A percentile compares a stretch with the other conserved stretches of the same genome.
phyloP scores from a whole-genome alignment of 345 rosid genomes.

The Noccaea bulbosa region DNA sequence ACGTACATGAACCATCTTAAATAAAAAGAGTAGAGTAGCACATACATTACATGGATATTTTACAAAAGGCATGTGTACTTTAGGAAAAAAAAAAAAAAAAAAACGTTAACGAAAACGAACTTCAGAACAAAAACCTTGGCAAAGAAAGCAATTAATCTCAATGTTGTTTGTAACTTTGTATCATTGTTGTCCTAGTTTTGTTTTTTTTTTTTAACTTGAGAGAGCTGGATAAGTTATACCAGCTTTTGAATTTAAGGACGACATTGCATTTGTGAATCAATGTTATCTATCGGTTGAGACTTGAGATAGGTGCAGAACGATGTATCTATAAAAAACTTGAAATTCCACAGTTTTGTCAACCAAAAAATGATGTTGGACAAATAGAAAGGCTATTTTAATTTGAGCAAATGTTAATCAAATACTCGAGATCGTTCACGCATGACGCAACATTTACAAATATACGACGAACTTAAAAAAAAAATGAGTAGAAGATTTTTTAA shows the following conservation, averaged over 20 bases:
- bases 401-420: background rate
- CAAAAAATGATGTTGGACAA: background rate
- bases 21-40: background rate
- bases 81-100: background rate
- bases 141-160: no score
- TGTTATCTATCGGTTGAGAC: background rate
- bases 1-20: slow-evolving; percentile 17
- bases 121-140: background rate
- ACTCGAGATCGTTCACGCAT: slow-evolving; percentile 44
- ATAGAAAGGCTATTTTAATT: background rate
- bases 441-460: slow-evolving; percentile 18
- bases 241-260: background rate
- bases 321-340: background rate
- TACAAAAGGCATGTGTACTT: background rate
- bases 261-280: background rate
- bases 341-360: background rate
- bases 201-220: no score
- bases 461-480: background rate
- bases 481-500: background rate
- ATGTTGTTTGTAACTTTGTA: no score
- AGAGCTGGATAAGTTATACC: background rate
- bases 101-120: background rate
- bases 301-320: no score
- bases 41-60: background rate
- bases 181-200: no score